Base-by-base conservation (phyloP, 805 yeast genomes). In the Candida piceae region DNA sequence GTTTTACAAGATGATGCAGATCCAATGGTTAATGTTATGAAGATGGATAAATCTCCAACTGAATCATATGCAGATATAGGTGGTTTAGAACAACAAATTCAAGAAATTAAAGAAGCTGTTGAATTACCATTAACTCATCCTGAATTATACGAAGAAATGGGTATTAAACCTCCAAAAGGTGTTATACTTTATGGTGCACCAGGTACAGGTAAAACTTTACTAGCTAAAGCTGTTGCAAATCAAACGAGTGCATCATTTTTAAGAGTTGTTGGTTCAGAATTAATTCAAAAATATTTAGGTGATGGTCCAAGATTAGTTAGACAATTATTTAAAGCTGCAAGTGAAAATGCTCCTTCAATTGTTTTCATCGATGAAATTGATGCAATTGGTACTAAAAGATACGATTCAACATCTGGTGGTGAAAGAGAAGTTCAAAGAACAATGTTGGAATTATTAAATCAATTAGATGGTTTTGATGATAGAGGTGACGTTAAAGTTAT, bases 281-380 rank as follows among this genome's bases (percentile, higher is more conserved):
- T 93, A 56, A 89, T 93, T 58, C 98, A 93, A 60, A 93, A 93
- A 62, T 93, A 93, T 57, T 70, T 94, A 21, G 98, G 98, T 59
- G 98, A 93, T 61, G 98, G 98, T 41, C 97, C 98, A 37, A 77
- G 97, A 51, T 73, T 93, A 52, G 80, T 87, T 60, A 74, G 98
- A 59, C 97, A 94, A 55, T 78, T 93, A 41, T 93, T 93, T 73
- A 94, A 89, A 63, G 85, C 88, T 32, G 98, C 98, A 2, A 93
- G 89, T 18, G 98, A 93, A 48, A 82, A 88, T 62, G 96, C 98
- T 0, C 98, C 98, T 26, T 81, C 96, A n/a, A 93, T 93, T 66
- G 96, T 93, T 25, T 93, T 93, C 57, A 93, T 93, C 48, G 98
- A 93, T 67, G 98, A 93, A 68, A 90, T 93, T 57, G 98, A 93